Percentiles rank a stretch among this genome's conserved stretches.
phyloP scores from a whole-genome alignment of 352 stramenopile species.

The Pythium plurisporium region DNA sequence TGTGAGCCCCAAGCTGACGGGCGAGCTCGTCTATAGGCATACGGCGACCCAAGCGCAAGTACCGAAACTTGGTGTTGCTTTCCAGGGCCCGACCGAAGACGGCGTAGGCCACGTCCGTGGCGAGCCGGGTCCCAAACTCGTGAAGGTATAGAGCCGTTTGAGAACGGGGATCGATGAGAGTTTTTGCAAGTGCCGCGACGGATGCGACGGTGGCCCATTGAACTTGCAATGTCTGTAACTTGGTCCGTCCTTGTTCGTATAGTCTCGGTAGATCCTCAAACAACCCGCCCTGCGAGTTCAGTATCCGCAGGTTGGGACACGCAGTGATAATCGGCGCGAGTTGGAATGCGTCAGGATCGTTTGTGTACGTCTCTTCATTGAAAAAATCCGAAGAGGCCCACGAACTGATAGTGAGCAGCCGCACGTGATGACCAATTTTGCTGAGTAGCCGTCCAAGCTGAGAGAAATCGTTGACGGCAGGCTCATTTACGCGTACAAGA shows the following conservation, averaged over 20 bases:
- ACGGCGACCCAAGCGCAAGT: constrained; percentile 1
- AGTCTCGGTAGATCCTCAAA: neutral
- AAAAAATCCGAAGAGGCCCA: neutral
- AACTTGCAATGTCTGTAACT: neutral
- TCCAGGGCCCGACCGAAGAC: neutral
- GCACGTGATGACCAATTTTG: neutral
- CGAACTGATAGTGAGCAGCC: neutral
- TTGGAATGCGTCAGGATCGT: neutral
- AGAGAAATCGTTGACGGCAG: neutral
- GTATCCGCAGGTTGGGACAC: constrained; percentile 2
- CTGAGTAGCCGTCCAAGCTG: neutral
- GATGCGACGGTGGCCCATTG: neutral
- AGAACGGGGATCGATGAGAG: neutral
- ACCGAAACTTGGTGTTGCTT: neutral
- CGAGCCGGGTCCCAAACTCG: constrained; percentile 3
- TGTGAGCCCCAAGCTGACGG: neutral
- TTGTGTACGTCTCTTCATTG: neutral
- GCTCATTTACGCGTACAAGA: neutral
- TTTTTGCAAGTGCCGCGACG: neutral
- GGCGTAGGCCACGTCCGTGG: neutral
- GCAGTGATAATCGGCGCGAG: neutral
- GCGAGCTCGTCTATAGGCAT: neutral
- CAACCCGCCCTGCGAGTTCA: neutral
- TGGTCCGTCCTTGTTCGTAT: neutral
- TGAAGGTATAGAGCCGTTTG: neutral